Base-by-base conservation (phyloP, 768 basidiomycete genomes). In the Xanthoconium purpureum region DNA sequence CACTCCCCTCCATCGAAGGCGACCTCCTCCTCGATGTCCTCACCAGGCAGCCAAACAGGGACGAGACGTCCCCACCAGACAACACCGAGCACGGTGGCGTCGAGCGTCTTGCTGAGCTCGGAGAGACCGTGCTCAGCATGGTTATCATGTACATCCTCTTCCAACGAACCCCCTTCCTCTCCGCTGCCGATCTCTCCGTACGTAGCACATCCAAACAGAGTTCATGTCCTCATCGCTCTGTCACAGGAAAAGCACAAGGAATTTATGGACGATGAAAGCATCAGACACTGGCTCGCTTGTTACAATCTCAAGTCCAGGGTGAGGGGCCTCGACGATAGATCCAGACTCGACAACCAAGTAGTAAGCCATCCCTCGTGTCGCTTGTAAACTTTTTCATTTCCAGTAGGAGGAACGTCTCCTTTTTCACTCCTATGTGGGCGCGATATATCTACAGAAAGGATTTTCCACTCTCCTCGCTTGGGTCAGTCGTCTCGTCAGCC, bases 391-490 rank as follows among this genome's bases (percentile, higher is more conserved):
- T 48, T 36, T 35, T 54, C 59, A 61, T 47, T 40, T 29, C 50
- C 35, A 33, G 17, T 58, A 88, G 86, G 84, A 84, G 69, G 78
- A 81, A 52, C 74, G 74, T 29, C 71, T 68, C 43, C 78, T 84
- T 47, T 87, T 87, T 59, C 63, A 80, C 62, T 80, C 80, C 18
- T 88, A 87, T 59, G 73, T 88, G 13, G 88, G 85, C 10, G 88
- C 85, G n/a, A 68, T 86, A 13, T 85, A 80, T 66, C 73, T 79
- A n/a, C 80, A 81, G 49, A 79, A 75, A 52, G 87, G 87, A 20
- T 64, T 80, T 36, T 43, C 63, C 5, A 64, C 68, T 8, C 74
- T 88, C 47, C 76, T 83, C 63, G 62, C 69, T 24, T 89, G 86
- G 86, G 78, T 88, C 33, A 79, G 80, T 47, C 74, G 73, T 50